phyloP scores from a whole-genome alignment of 2,329 filamentous ascomycete species.

The Claviceps quebecensis region DNA sequence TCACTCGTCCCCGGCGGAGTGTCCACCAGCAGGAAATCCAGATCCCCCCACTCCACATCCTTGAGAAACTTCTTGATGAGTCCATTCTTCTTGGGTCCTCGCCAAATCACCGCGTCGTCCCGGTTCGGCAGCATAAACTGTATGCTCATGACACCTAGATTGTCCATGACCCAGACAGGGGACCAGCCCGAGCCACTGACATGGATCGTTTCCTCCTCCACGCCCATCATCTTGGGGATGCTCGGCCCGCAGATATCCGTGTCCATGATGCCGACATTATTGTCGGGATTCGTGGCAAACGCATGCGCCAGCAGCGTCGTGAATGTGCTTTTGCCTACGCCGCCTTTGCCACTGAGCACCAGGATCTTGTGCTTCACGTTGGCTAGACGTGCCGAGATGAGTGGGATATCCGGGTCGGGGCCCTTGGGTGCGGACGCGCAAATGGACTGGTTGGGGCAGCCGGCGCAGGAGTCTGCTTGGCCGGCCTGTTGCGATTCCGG shows the following conservation, averaged over 20 bases:
- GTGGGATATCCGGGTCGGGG: constrained; percentile 81
- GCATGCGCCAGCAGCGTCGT: constrained; percentile 78
- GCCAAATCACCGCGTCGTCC: constrained; percentile 94
- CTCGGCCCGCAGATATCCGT: constrained; percentile 93
- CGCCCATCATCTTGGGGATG: constrained; percentile 98
- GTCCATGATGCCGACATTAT: constrained; percentile 87
- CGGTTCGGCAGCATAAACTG: constrained; percentile 94
- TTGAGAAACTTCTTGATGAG: constrained; percentile 96
- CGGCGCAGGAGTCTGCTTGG: constrained; percentile 70
- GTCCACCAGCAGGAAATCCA: constrained; percentile 88
- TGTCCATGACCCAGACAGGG: constrained; percentile 90
- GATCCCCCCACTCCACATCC: constrained; percentile 92
- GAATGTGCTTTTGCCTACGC: constrained; percentile 93
- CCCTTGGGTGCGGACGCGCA: constrained; percentile 91
- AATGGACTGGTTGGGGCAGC: constrained; percentile 90
- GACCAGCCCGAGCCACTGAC: constrained; percentile 81
- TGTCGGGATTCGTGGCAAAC: constrained; percentile 67
- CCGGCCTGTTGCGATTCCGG: constrained; percentile 63
- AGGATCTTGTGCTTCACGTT: constrained; percentile 84
- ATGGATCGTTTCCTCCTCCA: constrained; percentile 86
- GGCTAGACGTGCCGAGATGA: constrained; percentile 72
- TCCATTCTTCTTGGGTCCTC: constrained; percentile 96
- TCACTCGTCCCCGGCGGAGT: constrained; percentile 92
- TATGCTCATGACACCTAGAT: constrained; percentile 89
- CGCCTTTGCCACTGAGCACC: constrained; percentile 86